These are phyloP conservation scores for Lepiota brunneoincarnata DNA, from an alignment of 768 basidiomycete species.

Conservation along the genomic window DNA sequence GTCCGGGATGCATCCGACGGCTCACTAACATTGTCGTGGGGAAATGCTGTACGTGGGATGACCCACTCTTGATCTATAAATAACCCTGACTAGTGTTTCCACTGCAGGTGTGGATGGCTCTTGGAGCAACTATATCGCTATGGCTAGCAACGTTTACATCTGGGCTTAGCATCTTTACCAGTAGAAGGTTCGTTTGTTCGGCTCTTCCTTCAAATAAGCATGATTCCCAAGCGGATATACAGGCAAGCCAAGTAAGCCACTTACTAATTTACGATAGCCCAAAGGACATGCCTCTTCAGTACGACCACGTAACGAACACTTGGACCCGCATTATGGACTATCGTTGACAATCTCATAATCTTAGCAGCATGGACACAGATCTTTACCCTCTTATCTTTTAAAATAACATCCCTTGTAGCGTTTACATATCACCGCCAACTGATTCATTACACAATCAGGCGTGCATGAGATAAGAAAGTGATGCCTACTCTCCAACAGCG, in stretches of 20 bases:
- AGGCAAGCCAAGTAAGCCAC: too few relatives aligned
- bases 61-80: slow-evolving; percentile 1
- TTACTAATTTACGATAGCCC: too few relatives aligned
- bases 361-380: not conserved
- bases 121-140: slow-evolving; percentile 45
- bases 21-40: slow-evolving; percentile 40
- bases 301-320: not conserved
- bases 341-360: not conserved
- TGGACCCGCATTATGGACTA: not conserved
- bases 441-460: too few relatives aligned
- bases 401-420: not conserved
- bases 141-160: slow-evolving; percentile 43
- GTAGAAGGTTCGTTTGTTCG: slow-evolving; percentile 15
- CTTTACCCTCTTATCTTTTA: not conserved
- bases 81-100: not conserved
- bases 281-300: not conserved
- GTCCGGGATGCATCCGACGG: slow-evolving; percentile 41
- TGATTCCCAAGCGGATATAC: too few relatives aligned
- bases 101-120: slow-evolving; percentile 50
- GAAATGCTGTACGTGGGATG: slow-evolving; percentile 41
- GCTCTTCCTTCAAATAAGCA: not conserved
- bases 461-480: too few relatives aligned
- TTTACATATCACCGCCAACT: too few relatives aligned
- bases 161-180: slow-evolving; percentile 23
- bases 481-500: too few relatives aligned